Percentiles rank a stretch among this genome's conserved stretches.
phyloP scores from a whole-genome alignment of 371 early-diverging fungal species.

The Zopfochytrium polystomum region DNA sequence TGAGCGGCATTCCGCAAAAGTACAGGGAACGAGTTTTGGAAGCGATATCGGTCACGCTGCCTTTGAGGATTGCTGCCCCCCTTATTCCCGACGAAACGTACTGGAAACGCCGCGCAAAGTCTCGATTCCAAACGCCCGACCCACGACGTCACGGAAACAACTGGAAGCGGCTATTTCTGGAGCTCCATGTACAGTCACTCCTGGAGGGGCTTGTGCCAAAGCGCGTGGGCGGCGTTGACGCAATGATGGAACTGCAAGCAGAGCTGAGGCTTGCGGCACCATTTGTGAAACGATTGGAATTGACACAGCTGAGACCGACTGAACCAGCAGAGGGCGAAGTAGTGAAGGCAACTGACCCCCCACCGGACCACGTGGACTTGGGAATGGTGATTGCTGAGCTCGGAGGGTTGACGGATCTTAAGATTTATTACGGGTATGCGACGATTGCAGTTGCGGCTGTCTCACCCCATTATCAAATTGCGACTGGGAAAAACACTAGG shows the following conservation, averaged over 20 bases:
- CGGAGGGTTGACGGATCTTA: constrained; percentile 29
- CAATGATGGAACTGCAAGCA: constrained; percentile 16
- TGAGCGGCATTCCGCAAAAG: constrained; percentile 38
- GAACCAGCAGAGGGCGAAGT: constrained; percentile 24
- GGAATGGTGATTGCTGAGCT: constrained; percentile 29
- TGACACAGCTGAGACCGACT: constrained; percentile 39
- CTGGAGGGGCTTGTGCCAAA: constrained; percentile 40
- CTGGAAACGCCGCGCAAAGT: constrained; percentile 42
- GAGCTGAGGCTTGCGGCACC: constrained; percentile 40
- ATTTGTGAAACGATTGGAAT: constrained; percentile 31
- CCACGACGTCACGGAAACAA: constrained; percentile 28
- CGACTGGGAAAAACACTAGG: constrained; percentile 17
- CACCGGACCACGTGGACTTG: constrained; percentile 44
- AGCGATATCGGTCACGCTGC: constrained; percentile 38
- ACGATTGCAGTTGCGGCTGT: neutral
- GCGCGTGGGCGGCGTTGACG: constrained; percentile 13
- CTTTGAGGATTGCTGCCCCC: constrained; percentile 43
- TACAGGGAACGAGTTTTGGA: constrained; percentile 39
- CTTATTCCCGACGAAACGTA: constrained; percentile 47
- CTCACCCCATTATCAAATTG: neutral
- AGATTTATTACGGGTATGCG: constrained; percentile 43
- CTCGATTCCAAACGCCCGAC: constrained; percentile 35
- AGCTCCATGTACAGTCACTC: constrained; percentile 33
- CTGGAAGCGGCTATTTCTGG: constrained; percentile 51
- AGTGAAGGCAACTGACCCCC: constrained; percentile 32